Percentiles rank a stretch among this genome's conserved stretches.
These are phyloP conservation scores for Viridothelium virens DNA, from an alignment of 495 filamentous ascomycete species.

Conservation along the genomic window DNA sequence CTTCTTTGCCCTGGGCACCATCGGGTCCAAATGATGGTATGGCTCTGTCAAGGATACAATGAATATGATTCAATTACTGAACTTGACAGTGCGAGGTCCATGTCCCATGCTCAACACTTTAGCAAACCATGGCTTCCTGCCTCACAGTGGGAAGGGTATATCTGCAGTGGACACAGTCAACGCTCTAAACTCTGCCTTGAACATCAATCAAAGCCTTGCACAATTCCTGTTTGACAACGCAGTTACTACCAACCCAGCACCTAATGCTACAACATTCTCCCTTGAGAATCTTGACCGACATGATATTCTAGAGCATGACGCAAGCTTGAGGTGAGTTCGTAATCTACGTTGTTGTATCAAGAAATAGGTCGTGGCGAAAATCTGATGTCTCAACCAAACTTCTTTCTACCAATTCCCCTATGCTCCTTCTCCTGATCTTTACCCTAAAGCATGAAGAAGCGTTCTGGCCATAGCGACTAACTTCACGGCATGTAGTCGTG, in stretches of 20 bases:
- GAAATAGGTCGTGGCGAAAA: background rate
- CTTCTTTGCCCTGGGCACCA: background rate
- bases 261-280: conserved; percentile 45
- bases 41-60: background rate
- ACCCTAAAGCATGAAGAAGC: background rate
- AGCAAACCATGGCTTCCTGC: conserved; percentile 24
- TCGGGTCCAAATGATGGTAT: background rate
- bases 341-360: background rate
- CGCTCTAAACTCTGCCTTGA: conserved; percentile 39
- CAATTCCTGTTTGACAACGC: conserved; percentile 39
- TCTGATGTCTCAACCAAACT: background rate
- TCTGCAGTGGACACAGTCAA: conserved; percentile 29
- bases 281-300: conserved; percentile 43
- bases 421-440: background rate
- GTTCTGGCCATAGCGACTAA: background rate
- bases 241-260: conserved; percentile 40
- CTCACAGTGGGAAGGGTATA: conserved; percentile 36
- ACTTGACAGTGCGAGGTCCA: conserved; percentile 20
- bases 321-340: conserved; percentile 40
- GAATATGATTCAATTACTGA: background rate
- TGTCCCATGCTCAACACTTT: conserved; percentile 27
- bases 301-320: conserved; percentile 47
- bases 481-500: background rate
- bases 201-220: conserved; percentile 36
- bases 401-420: background rate